Conservation (phyloP, 345 rosid genomes). For the Litchi chinensis region DNA sequence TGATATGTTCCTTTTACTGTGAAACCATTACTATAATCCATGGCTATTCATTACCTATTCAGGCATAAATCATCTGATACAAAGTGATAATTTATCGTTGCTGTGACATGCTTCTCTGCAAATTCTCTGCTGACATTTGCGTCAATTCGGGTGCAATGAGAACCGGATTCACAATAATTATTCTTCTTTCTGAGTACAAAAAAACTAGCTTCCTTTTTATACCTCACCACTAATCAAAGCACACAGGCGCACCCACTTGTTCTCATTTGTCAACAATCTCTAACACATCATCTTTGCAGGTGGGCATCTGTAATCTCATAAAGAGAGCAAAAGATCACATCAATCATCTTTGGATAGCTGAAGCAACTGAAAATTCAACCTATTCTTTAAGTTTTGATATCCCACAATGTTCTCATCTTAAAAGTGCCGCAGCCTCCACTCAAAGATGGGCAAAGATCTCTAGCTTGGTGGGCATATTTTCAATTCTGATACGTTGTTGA, state of each 20-base stretch:
- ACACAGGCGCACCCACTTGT: neutral
- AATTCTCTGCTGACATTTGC: too few relatives aligned
- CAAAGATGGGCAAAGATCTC: conserved; percentile 75
- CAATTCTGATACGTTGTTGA: conserved; percentile 4
- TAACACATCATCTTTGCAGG: conserved; percentile 44
- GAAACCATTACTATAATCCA: neutral
- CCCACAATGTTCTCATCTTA: conserved; percentile 61
- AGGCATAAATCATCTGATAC: neutral
- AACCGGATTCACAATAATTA: neutral
- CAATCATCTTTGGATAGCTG: conserved; percentile 81
- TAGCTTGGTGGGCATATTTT: conserved; percentile 41
- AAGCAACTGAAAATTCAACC: conserved; percentile 80
- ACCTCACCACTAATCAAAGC: neutral
- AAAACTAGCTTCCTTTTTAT: neutral
- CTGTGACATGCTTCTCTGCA: neutral
- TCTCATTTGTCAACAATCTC: too few relatives aligned
- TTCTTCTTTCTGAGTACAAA: neutral
- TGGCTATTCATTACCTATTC: neutral
- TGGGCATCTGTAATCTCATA: conserved; percentile 82
- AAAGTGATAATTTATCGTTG: neutral
- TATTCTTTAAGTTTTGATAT: conserved; percentile 53
- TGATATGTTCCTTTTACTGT: conserved; percentile 12
- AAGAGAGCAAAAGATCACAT: conserved; percentile 69
- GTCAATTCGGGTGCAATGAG: too few relatives aligned
- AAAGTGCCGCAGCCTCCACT: conserved; percentile 48